These are phyloP conservation scores for Aspergillus novoparasiticus DNA, from an alignment of 2,329 filamentous ascomycete genomes.

Conservation along the genomic window DNA sequence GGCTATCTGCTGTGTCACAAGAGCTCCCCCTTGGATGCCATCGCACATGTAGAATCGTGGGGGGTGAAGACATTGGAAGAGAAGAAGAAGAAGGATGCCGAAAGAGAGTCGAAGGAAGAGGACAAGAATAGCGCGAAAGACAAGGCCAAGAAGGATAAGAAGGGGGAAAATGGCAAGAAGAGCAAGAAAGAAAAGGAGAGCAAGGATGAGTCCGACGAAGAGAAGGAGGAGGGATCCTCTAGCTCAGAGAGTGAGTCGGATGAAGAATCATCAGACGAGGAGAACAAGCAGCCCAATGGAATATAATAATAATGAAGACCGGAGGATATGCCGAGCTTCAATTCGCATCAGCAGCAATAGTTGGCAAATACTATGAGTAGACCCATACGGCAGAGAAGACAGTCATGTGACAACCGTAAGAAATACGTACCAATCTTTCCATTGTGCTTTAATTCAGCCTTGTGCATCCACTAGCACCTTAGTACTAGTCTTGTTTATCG, in stretches of 20 bases:
- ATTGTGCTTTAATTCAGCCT: neutral
- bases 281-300: neutral
- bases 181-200: neutral
- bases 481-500: no score
- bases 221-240: neutral
- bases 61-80: neutral
- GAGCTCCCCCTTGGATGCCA: conserved; percentile 49
- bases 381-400: neutral
- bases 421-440: neutral
- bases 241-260: neutral
- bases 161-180: neutral
- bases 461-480: neutral
- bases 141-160: neutral
- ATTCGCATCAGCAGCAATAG: neutral
- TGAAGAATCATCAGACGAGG: conserved; percentile 1
- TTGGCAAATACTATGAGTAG: neutral
- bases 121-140: neutral
- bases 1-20: conserved; percentile 55
- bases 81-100: neutral
- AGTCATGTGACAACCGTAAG: neutral
- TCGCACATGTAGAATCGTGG: conserved; percentile 50
- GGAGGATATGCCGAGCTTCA: neutral
- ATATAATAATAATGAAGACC: neutral
- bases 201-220: neutral
- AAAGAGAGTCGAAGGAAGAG: neutral